phyloP scores from a whole-genome alignment of 495 filamentous ascomycete genomes.

The Penicillium waksmanii region DNA sequence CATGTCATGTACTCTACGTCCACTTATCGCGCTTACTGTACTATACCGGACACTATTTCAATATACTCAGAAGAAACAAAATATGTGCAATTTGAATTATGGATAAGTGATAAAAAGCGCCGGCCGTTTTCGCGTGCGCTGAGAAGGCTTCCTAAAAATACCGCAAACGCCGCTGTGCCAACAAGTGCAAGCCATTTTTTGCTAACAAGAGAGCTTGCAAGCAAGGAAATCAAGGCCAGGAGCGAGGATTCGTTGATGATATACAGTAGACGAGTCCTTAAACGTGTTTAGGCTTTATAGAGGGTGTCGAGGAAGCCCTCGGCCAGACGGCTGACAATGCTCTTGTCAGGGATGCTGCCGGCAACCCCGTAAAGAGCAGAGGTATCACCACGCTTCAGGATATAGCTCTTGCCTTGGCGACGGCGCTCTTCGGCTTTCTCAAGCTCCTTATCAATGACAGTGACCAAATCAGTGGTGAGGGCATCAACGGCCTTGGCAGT shows the following conservation, averaged over 20 bases:
- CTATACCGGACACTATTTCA: constrained; percentile 32
- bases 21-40: constrained; percentile 31
- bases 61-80: constrained; percentile 14
- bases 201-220: not conserved
- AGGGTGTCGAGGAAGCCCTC: constrained; percentile 92
- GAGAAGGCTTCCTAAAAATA: constrained; percentile 4
- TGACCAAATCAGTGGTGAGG: constrained; percentile 76
- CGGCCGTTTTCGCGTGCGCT: constrained; percentile 13
- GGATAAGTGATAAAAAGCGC: constrained; percentile 19
- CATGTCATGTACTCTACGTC: constrained; percentile 34
- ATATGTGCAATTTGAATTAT: constrained; percentile 33
- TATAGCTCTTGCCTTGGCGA: constrained; percentile 60
- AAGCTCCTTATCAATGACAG: constrained; percentile 76
- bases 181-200: constrained; percentile 4
- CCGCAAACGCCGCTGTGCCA: constrained; percentile 13
- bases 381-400: constrained; percentile 63
- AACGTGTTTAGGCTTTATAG: constrained; percentile 76
- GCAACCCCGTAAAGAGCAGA: constrained; percentile 95
- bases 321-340: constrained; percentile 86
- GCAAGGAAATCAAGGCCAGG: constrained; percentile 6
- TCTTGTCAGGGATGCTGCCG: constrained; percentile 93
- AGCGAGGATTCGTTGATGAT: not conserved
- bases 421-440: constrained; percentile 76
- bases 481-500: constrained; percentile 78
- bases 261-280: not conserved